phyloP scores from a whole-genome alignment of 2,329 filamentous ascomycete genomes.

The Didymella sp. region DNA sequence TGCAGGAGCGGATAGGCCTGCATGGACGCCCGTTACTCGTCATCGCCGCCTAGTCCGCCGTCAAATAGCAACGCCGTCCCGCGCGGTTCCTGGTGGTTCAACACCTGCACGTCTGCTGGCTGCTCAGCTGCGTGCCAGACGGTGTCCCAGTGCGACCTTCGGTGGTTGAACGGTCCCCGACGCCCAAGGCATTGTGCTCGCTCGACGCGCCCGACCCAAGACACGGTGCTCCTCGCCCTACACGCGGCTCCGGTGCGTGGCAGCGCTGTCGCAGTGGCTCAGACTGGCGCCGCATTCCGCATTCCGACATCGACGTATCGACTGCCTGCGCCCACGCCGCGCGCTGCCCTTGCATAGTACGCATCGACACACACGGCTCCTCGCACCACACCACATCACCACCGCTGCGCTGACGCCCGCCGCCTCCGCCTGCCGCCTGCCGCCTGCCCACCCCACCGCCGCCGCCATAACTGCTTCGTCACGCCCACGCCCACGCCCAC shows the following conservation, averaged over 20 bases:
- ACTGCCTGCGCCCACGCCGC: slow-evolving; percentile 8
- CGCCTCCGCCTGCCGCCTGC: background rate
- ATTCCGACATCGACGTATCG: slow-evolving; percentile 13
- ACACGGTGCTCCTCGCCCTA: slow-evolving; percentile 7
- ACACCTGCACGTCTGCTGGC: background rate
- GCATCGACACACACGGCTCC: slow-evolving; percentile 5
- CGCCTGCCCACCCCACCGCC: background rate
- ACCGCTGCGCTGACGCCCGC: slow-evolving; percentile 19
- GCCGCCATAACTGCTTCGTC: too few relatives aligned
- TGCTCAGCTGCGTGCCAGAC: background rate
- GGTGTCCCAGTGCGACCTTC: too few relatives aligned
- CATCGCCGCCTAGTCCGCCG: slow-evolving; percentile 31
- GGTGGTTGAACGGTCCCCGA: slow-evolving; percentile 7
- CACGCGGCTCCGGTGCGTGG: slow-evolving; percentile 24
- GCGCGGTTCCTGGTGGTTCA: background rate
- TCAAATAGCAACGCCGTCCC: slow-evolving; percentile 16
- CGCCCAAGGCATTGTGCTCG: slow-evolving; percentile 11
- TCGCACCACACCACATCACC: slow-evolving; percentile 8
- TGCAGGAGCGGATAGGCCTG: slow-evolving; percentile 29
- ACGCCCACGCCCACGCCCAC: slow-evolving; percentile 5
- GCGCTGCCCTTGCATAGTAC: slow-evolving; percentile 7
- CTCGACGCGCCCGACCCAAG: too few relatives aligned
- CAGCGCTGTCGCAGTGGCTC: slow-evolving; percentile 16
- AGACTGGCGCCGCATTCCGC: slow-evolving; percentile 22
- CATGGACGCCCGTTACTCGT: slow-evolving; percentile 26